Evolutionary conservation across 2,329 filamentous ascomycete genomes (phyloP).

Genomic region (Microcyclosporella mali): DNA sequence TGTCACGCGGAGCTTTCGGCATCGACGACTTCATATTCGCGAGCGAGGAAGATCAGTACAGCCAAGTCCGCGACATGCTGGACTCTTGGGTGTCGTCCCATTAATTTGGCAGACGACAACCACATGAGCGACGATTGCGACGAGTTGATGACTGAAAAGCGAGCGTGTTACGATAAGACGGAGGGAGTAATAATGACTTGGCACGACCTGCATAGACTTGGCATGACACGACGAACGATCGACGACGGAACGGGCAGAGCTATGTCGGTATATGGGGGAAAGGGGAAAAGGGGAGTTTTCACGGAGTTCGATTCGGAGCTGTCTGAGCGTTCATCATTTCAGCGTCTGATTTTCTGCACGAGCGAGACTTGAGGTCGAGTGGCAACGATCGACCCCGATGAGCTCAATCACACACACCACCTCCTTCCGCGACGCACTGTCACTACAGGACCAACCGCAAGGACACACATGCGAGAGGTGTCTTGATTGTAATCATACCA

Average conservation of each 20-base stretch:
- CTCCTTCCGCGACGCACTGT: neutral
- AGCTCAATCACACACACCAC: neutral
- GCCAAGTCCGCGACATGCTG: conserved; percentile 21
- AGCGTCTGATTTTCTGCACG: neutral
- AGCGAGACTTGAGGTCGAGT: neutral
- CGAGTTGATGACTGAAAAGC: conserved; percentile 4
- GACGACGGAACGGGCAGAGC: conserved; percentile 6
- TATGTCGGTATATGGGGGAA: neutral
- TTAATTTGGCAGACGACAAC: conserved; percentile 3
- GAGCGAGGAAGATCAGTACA: conserved; percentile 13
- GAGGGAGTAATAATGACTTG: conserved; percentile 13
- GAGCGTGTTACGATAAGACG: conserved; percentile 13
- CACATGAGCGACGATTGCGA: conserved; percentile 1
- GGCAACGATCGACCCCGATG: neutral
- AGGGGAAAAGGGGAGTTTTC: neutral
- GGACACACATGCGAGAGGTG: neutral
- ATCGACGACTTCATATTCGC: conserved; percentile 17
- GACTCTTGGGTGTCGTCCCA: conserved; percentile 20
- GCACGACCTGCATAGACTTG: conserved; percentile 1
- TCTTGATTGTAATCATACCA: conserved; percentile 1
- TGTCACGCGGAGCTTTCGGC: conserved; percentile 41
- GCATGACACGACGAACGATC: conserved; percentile 4
- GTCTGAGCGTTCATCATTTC: neutral
- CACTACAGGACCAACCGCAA: conserved; percentile 1
- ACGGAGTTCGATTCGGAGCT: neutral